Evolutionary conservation across 2,329 filamentous ascomycete species (phyloP).

Genomic region (Colletotrichum camelliae): DNA sequence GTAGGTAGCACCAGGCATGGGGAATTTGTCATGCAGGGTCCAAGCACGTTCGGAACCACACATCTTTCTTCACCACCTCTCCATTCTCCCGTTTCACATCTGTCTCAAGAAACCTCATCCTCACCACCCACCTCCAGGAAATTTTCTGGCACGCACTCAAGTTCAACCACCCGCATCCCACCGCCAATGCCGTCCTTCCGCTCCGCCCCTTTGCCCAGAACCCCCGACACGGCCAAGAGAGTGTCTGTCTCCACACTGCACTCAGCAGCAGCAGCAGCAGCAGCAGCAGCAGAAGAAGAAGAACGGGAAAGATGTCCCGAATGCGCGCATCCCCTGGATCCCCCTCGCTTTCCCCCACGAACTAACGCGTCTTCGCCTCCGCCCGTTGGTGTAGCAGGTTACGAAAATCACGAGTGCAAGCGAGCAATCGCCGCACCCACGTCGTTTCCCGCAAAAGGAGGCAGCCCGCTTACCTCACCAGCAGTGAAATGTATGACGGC

Average conservation of each 20-base stretch:
- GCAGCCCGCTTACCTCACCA: background rate
- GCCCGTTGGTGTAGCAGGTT: background rate
- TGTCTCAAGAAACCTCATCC: conserved; percentile 13
- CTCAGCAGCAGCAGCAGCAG: background rate
- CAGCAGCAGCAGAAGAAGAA: background rate
- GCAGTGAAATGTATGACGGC: background rate
- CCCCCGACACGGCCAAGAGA: background rate
- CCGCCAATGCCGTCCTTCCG: background rate
- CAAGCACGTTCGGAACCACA: background rate
- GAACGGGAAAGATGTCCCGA: background rate
- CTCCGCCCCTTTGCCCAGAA: background rate
- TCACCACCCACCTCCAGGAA: background rate
- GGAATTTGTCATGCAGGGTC: conserved; percentile 22
- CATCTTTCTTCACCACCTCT: background rate
- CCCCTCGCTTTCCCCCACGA: background rate
- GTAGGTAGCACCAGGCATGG: background rate
- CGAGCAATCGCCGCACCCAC: background rate
- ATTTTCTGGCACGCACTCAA: background rate
- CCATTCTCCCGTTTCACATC: conserved; percentile 16
- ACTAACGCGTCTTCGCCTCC: background rate
- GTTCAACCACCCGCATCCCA: background rate
- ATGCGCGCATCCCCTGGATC: background rate
- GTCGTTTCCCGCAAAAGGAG: background rate
- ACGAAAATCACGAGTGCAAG: background rate
- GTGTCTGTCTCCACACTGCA: background rate